Evolutionary conservation across 2,329 filamentous ascomycete species (phyloP), one percentile per base, ranked within the genome.

Genomic region (Delphinella strobiligena): DNA sequence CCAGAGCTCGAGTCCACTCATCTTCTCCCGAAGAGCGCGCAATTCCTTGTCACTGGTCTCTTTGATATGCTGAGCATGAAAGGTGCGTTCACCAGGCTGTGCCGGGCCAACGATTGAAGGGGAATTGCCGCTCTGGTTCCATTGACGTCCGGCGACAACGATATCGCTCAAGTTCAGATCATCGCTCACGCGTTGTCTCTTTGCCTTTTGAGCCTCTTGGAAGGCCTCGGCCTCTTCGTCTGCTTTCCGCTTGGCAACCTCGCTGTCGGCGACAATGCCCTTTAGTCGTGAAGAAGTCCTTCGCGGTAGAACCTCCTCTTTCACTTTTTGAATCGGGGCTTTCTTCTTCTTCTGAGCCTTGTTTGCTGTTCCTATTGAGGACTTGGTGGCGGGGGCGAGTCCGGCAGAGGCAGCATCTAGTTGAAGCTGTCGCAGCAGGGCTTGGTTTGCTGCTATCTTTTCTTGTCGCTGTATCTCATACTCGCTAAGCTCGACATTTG

Each of bases 361-460:
- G 38, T 61, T 61, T n/a, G 66, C 50, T 37, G 62, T 61, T 9
- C 67, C 49, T 36, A 66, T 71, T 0, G 67, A 52, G 0, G 62
- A 45, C 24, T 65, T 60, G 1, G 71, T 74, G 1, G 74, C 59
- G 1, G 72, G 66, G 35, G 79, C 82, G 9, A 82, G 66, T n/a
- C 81, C 80, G 0, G 84, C 78, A 1, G 81, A 73, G 2, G 76
- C 75, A 2, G 74, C 71, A 52, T 78, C 73, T 48, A 74, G 65
- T 27, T 82, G 80, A 1, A 93, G 73, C 44, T 87, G 81, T 44
- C 82, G 82, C 0, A 95, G 62, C 0, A 94, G 70, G 56, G 80
- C 84, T 59, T 89, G 81, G 51, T 93, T 91, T 39, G 83, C 79
- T 0, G 80, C 84, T 31, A 93, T 93, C 49, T 94, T 94, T 45